A percentile compares a stretch with the other conserved stretches of the same genome.
phyloP scores from a whole-genome alignment of 2,329 filamentous ascomycete genomes.

The Fusarium floridanum region DNA sequence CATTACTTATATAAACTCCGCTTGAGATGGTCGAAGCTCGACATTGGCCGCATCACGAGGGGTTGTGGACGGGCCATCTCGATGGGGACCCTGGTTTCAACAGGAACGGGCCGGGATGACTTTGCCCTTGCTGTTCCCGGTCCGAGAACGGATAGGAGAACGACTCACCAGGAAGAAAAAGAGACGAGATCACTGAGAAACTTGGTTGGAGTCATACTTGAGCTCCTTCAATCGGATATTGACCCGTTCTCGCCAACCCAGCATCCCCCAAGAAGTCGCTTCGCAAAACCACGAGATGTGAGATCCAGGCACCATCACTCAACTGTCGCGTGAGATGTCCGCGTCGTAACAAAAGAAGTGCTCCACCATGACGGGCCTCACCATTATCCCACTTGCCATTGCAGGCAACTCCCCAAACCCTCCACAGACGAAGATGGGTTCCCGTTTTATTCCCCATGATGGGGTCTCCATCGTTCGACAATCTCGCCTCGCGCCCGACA shows the following conservation, averaged over 20 bases:
- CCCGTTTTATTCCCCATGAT: slow-evolving; percentile 34
- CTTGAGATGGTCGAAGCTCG: slow-evolving; percentile 10
- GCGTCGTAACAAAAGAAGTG: background rate
- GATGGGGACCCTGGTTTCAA: slow-evolving; percentile 3
- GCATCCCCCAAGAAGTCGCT: background rate
- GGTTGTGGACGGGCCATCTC: background rate
- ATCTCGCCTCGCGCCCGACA: slow-evolving; percentile 31
- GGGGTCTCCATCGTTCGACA: slow-evolving; percentile 27
- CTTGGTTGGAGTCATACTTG: slow-evolving; percentile 1
- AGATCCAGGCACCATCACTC: background rate
- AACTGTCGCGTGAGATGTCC: background rate
- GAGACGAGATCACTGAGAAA: background rate
- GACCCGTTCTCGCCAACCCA: background rate
- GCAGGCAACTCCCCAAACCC: slow-evolving; percentile 3
- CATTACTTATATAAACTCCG: slow-evolving; percentile 34
- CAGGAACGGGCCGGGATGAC: slow-evolving; percentile 7
- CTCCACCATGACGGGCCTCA: slow-evolving; percentile 1
- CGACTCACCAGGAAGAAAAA: background rate
- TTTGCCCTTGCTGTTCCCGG: background rate
- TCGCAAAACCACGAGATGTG: background rate
- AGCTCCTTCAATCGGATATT: slow-evolving; percentile 1
- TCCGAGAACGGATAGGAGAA: slow-evolving; percentile 11
- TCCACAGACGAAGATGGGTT: slow-evolving; percentile 2
- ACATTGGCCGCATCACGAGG: slow-evolving; percentile 4
- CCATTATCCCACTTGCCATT: slow-evolving; percentile 13